A percentile compares a stretch with the other conserved stretches of the same genome.
phyloP scores from a whole-genome alignment of 306 rosid species.

The Dryas alaskensis region DNA sequence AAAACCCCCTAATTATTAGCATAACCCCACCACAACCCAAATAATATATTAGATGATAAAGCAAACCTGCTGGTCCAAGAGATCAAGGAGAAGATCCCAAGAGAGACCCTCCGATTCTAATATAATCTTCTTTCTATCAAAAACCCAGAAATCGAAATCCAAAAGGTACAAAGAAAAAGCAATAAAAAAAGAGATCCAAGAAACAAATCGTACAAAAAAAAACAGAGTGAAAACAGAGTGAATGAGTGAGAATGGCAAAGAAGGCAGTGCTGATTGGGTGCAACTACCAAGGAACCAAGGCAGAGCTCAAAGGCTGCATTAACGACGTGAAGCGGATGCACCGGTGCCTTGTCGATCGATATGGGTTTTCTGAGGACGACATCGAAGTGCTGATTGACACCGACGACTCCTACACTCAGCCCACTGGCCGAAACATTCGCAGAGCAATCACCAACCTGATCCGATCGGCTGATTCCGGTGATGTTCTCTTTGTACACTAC shows the following conservation, averaged over 20 bases:
- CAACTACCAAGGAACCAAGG: constrained; percentile 76
- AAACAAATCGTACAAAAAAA: not conserved
- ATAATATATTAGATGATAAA: too few species aligned
- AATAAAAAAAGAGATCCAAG: not conserved
- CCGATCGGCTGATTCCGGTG: constrained; percentile 55
- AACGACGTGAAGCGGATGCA: constrained; percentile 70
- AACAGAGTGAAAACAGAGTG: not conserved
- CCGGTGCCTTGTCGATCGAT: constrained; percentile 45
- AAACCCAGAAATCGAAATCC: too few species aligned
- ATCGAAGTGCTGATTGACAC: constrained; percentile 70
- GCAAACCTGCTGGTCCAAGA: too few species aligned
- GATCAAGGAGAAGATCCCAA: too few species aligned
- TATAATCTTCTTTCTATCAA: too few species aligned
- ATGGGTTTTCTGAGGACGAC: constrained; percentile 51
- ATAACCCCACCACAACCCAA: too few species aligned
- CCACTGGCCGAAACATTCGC: constrained; percentile 79
- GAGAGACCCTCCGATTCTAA: too few species aligned
- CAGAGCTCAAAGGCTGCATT: constrained; percentile 70
- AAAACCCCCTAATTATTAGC: too few species aligned
- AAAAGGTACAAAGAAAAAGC: too few species aligned
- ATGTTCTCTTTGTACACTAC: constrained; percentile 68
- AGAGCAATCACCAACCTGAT: constrained; percentile 47
- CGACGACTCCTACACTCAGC: constrained; percentile 61
- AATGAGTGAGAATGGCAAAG: constrained; percentile 46
- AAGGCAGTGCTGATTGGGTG: constrained; percentile 77